Base-by-base conservation (phyloP, 192 early-diverging fungal species). In the Podila minutissima region DNA sequence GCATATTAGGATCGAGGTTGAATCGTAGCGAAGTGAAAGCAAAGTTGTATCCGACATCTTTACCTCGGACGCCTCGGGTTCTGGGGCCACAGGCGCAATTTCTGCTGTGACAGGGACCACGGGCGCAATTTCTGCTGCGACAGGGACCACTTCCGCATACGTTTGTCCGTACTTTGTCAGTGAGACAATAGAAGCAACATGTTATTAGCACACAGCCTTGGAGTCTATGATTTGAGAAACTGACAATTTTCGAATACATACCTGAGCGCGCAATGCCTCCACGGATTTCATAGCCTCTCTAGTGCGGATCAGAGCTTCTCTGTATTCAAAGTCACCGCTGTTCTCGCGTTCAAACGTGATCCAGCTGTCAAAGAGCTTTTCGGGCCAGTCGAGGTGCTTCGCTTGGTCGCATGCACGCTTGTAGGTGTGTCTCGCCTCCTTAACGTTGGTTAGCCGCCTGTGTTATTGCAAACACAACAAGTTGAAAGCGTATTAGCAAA, bases 281-380 rank as follows among this genome's bases (percentile, higher is more conserved):
- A 81, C 64, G 12, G 12, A 13, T 50, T 81, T 81, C 66, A 81
- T 67, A 6, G 71, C 60, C n/a, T 31, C 15, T 20, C 77, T 71
- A 10, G 62, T 32, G 24, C 71, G 70, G 2, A 60, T 46, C 32
- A 73, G 15, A 0, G 77, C 71, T 12, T 81, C 77, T 31, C 68
- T 81, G 49, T 73, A 73, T 19, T 59, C 66, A 5, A 4, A 17
- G 3, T 64, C 38, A 10, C 31, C 51, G 6, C 77, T 71, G 35
- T 29, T 28, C 33, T 62, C 38, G 15, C 77, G 72, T 26, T 81
- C 77, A 64, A 81, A 81, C 31, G 37, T 7, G 9, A 81, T 57
- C 77, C 77, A 81, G 41, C 66, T 66, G 13, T 81, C 77, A 31
- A 73, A 55, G 1, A 73, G 48, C 28, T 72, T 81, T 24, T 81